phyloP scores from a whole-genome alignment of 192 early-diverging fungal genomes.

The Coemansia sp. region DNA sequence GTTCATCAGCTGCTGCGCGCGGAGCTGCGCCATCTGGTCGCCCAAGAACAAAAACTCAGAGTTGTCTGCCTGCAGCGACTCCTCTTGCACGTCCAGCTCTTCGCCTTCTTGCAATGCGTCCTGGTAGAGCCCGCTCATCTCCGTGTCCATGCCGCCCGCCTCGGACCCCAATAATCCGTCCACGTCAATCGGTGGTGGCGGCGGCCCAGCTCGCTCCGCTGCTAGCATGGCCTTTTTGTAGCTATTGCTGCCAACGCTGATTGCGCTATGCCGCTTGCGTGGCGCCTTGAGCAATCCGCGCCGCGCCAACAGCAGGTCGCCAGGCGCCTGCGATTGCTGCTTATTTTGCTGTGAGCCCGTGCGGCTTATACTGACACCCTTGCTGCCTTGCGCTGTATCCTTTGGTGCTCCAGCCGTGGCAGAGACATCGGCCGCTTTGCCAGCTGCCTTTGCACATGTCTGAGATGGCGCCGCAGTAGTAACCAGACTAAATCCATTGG shows the following conservation, averaged over 20 bases:
- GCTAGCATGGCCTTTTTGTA: constrained; percentile 12
- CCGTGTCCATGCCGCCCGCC: constrained; percentile 37
- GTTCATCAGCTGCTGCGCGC: constrained; percentile 57
- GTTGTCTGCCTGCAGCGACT: constrained; percentile 38
- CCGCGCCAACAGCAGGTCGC: constrained; percentile 15
- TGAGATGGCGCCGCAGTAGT: background rate
- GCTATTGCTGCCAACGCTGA: constrained; percentile 5
- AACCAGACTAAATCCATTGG: background rate
- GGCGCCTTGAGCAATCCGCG: constrained; percentile 24
- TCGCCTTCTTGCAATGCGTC: constrained; percentile 59
- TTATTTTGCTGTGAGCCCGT: background rate
- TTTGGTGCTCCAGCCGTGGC: background rate
- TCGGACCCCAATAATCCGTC: constrained; percentile 20
- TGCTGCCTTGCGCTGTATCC: background rate
- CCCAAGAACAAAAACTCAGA: constrained; percentile 47
- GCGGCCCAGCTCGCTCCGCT: background rate
- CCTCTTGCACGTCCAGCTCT: constrained; percentile 50
- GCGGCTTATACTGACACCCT: background rate
- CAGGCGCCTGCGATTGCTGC: constrained; percentile 17
- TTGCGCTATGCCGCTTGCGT: constrained; percentile 35
- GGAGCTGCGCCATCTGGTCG: constrained; percentile 57
- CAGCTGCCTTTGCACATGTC: background rate
- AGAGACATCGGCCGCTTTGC: background rate
- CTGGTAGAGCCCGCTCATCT: constrained; percentile 56
- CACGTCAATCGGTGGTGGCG: constrained; percentile 20